Conservation (phyloP, 352 stramenopile genomes). For the Peronospora destructor region DNA sequence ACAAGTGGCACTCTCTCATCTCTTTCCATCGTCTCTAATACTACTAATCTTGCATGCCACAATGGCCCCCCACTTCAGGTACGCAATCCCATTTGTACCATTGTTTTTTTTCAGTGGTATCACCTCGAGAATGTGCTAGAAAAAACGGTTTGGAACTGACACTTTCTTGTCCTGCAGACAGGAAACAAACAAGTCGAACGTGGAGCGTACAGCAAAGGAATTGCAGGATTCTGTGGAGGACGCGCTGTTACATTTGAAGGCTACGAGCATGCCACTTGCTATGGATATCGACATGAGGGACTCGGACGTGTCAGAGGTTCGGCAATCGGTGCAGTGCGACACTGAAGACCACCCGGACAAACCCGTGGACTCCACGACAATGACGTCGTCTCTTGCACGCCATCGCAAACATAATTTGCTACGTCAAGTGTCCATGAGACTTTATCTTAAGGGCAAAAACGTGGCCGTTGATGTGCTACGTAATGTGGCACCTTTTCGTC, state of each 20-base stretch:
- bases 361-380: conserved; percentile 1
- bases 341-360: conserved; percentile 15
- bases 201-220: conserved; percentile 13
- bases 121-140: not conserved
- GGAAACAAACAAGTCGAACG: conserved; percentile 3
- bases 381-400: conserved; percentile 11
- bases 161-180: conserved; percentile 9
- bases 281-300: conserved; percentile 12
- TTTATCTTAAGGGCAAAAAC: conserved; percentile 62
- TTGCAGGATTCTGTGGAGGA: conserved; percentile 4
- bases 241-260: conserved; percentile 5
- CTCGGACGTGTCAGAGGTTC: not conserved
- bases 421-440: conserved; percentile 66
- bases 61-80: conserved; percentile 48
- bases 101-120: not conserved
- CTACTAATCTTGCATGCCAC: not conserved
- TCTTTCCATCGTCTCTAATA: too few relatives aligned
- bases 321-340: conserved; percentile 14
- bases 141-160: conserved; percentile 7
- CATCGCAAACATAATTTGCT: conserved; percentile 61
- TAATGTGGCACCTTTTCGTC: conserved; percentile 45
- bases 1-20: too few relatives aligned
- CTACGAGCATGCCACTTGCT: conserved; percentile 8
- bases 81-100: conserved; percentile 1
- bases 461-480: conserved; percentile 60